Conservation (phyloP, 768 basidiomycete genomes). For the Tephrocybe sp. region DNA sequence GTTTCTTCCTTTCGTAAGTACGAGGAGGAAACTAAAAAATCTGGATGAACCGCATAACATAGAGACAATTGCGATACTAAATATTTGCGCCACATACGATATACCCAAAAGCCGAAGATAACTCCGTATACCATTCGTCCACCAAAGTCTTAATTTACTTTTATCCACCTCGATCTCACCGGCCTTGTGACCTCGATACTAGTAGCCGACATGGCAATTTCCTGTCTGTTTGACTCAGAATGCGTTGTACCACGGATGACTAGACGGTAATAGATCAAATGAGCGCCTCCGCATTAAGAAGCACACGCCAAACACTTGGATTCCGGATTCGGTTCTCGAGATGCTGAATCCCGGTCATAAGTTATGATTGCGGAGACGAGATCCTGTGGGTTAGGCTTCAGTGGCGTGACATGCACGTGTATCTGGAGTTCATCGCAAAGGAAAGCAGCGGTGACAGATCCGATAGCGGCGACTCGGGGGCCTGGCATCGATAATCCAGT, state of each 20-base stretch:
- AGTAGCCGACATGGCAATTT: too few species aligned
- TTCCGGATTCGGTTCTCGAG: slow-evolving; percentile 7
- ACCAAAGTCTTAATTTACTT: too few species aligned
- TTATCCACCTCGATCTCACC: too few species aligned
- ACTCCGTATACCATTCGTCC: too few species aligned
- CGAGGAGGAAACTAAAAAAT: too few species aligned
- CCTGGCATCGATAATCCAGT: background rate
- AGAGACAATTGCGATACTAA: background rate
- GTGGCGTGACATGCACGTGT: slow-evolving; percentile 53
- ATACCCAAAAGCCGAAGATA: slow-evolving; percentile 3
- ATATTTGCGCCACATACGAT: too few species aligned
- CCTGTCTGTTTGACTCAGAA: too few species aligned
- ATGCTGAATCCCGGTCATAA: slow-evolving; percentile 9
- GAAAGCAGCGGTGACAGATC: slow-evolving; percentile 61
- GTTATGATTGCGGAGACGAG: slow-evolving; percentile 36
- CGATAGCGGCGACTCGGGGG: slow-evolving; percentile 46
- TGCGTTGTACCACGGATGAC: too few species aligned
- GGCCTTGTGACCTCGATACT: too few species aligned
- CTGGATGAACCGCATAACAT: too few species aligned
- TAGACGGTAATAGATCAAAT: background rate
- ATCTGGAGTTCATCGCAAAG: slow-evolving; percentile 45
- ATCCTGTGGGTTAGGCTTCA: slow-evolving; percentile 56
- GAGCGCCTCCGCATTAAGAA: too few species aligned
- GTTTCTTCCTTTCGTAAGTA: too few species aligned
- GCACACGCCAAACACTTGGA: background rate